Base-by-base conservation (phyloP, 1,284 basidiomycete species). In the Wallemia ichthyophaga region DNA sequence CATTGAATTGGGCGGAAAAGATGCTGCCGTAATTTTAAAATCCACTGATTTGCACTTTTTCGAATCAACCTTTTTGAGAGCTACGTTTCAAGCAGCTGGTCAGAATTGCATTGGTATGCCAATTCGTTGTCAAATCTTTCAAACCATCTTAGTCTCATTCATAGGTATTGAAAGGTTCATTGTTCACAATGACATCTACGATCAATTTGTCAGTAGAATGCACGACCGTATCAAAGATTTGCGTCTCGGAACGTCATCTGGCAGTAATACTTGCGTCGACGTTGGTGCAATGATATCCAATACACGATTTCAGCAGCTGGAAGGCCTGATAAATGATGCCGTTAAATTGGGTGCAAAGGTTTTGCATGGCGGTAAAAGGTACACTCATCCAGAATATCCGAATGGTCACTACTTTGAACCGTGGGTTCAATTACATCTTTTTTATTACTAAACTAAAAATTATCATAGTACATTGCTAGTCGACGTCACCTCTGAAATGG, bases 401-500 rank as follows among this genome's bases (percentile, higher is more conserved):
- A 48, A 48, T 5, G 0, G 71, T 73, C 33, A 70, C 88, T 37
- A 72, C 78, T 2, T 74, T 76, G 17, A 91, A 89, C 26, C 79
- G 81, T 0, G 73, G 73, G 64, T 68, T 74, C 27, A 81, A 77
- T 65, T 65, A 67, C 1, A 85, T 88, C 67, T 74, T 78, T 74
- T 78, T 31, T 74, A 78, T 58, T 70, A 78, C 66, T n/a, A 58
- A 61, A 78, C 86, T 56, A 71, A 80, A 59, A 98, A 86, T 71
- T 98, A 95, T 71, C 68, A 75, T 58, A 85, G 88, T 3, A 94
- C 92, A 0, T 75, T 98, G 31, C 74, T 98, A 13, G 83, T 80
- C 11, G 79, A 84, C 63, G 88, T 88, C 13, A 75, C 76, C n/a
- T 73, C 75, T 31, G 72, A 75, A 2, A 85, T 84, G 75, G 77